Conservation (phyloP, 2,329 filamentous ascomycete species). For the Teratosphaeria pseudoeucalypti region DNA sequence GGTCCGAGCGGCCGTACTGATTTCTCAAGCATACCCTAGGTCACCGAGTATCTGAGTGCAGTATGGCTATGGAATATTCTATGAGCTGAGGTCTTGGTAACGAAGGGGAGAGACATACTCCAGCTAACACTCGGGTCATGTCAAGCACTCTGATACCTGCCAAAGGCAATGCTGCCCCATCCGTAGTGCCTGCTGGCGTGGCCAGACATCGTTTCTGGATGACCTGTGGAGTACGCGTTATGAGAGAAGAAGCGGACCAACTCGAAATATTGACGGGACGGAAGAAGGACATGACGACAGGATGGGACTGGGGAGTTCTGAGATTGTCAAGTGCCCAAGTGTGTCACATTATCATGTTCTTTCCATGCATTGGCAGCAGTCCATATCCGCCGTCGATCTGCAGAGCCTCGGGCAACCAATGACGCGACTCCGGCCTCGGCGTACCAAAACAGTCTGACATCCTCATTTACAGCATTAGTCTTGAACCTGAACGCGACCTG, state of each 20-base stretch:
- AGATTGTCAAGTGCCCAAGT: neutral
- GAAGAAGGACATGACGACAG: constrained; percentile 11
- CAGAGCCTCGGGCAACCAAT: neutral
- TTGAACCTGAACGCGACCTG: neutral
- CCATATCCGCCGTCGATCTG: neutral
- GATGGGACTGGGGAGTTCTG: neutral
- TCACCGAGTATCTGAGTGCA: constrained; percentile 96
- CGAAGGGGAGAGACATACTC: constrained; percentile 43
- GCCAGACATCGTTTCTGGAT: constrained; percentile 29
- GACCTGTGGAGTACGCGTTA: constrained; percentile 3
- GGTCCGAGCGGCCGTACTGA: constrained; percentile 20
- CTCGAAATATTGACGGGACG: constrained; percentile 10
- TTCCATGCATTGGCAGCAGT: neutral
- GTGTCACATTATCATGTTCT: too few relatives aligned
- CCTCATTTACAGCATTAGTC: neutral
- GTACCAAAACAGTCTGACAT: neutral
- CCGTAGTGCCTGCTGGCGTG: constrained; percentile 29
- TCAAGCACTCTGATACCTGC: constrained; percentile 83
- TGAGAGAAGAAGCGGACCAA: constrained; percentile 3
- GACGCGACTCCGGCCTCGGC: neutral
- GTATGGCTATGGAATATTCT: constrained; percentile 57
- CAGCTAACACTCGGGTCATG: constrained; percentile 92
- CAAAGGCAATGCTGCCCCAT: constrained; percentile 51
- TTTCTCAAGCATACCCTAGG: constrained; percentile 60
- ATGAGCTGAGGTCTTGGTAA: neutral